Evolutionary conservation across 2,329 filamentous ascomycete genomes (phyloP).

Genomic region (Xylariales sp.): DNA sequence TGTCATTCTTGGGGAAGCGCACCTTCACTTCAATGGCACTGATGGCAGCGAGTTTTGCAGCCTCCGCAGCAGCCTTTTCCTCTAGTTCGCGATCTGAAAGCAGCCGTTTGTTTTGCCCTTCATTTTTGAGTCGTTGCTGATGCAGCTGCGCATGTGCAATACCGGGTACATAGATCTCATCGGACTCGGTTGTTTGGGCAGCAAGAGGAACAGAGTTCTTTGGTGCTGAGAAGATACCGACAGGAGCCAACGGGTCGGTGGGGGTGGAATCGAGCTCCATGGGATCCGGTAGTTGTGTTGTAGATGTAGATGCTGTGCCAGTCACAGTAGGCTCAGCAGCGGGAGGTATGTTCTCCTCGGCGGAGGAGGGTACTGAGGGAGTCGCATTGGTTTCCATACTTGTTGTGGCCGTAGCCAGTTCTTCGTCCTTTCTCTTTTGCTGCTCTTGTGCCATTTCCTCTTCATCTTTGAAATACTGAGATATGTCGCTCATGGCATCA

Average conservation of each 20-base stretch:
- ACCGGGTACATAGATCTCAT: slow-evolving; percentile 72
- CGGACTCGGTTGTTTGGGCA: slow-evolving; percentile 61
- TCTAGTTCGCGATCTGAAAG: slow-evolving; percentile 79
- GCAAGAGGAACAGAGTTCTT: slow-evolving; percentile 70
- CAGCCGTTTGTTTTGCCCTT: slow-evolving; percentile 69
- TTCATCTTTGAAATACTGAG: slow-evolving; percentile 63
- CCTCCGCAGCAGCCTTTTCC: slow-evolving; percentile 61
- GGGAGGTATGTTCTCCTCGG: neutral
- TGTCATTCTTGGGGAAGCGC: slow-evolving; percentile 82
- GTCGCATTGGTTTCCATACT: slow-evolving; percentile 10
- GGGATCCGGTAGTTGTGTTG: slow-evolving; percentile 10
- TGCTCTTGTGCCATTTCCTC: slow-evolving; percentile 20
- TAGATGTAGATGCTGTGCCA: neutral
- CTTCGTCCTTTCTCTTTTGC: slow-evolving; percentile 5
- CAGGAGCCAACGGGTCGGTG: slow-evolving; percentile 34
- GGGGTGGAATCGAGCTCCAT: slow-evolving; percentile 23
- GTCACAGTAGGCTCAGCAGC: slow-evolving; percentile 2
- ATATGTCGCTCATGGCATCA: slow-evolving; percentile 80
- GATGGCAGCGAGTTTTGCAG: slow-evolving; percentile 61
- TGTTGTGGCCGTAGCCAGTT: slow-evolving; percentile 7
- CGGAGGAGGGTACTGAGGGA: neutral
- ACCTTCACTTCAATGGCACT: slow-evolving; percentile 71
- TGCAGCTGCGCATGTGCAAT: slow-evolving; percentile 72
- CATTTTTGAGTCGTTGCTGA: slow-evolving; percentile 61
- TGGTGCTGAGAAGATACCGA: slow-evolving; percentile 76